Evolutionary conservation across 2,329 filamentous ascomycete genomes (phyloP).

Genomic region (Podosphaera aphanis): DNA sequence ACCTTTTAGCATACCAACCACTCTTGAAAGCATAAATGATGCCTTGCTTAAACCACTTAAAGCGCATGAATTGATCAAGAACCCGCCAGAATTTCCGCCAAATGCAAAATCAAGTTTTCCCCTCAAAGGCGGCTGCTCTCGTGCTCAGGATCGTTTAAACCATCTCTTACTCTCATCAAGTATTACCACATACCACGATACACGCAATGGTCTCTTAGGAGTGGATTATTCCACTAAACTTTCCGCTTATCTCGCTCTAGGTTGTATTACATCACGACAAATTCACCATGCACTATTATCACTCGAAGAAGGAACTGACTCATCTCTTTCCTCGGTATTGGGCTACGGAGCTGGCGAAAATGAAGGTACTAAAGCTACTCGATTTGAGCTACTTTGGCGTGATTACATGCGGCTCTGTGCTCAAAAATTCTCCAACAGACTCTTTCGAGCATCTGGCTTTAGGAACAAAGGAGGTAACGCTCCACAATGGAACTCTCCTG

Average conservation of each 20-base stretch:
- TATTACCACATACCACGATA: constrained; percentile 33
- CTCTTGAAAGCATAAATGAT: constrained; percentile 26
- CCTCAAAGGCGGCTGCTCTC: constrained; percentile 42
- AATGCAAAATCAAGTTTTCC: constrained; percentile 36
- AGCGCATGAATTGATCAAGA: constrained; percentile 22
- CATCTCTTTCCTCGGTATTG: constrained; percentile 5
- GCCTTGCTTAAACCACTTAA: constrained; percentile 34
- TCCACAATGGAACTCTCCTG: constrained; percentile 12
- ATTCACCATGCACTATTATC: constrained; percentile 42
- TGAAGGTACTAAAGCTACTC: constrained; percentile 41
- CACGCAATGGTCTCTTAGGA: constrained; percentile 48
- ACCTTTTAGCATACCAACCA: constrained; percentile 40
- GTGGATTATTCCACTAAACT: constrained; percentile 53
- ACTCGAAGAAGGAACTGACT: constrained; percentile 39
- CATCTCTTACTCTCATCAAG: constrained; percentile 26
- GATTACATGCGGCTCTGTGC: constrained; percentile 64
- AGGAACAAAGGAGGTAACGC: constrained; percentile 19
- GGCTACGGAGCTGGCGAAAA: constrained; percentile 49
- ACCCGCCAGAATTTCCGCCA: constrained; percentile 29
- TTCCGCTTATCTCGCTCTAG: constrained; percentile 48
- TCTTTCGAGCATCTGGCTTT: constrained; percentile 45
- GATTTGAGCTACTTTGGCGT: constrained; percentile 54
- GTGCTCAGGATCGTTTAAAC: constrained; percentile 31
- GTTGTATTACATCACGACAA: constrained; percentile 49
- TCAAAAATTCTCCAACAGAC: constrained; percentile 38